These are phyloP conservation scores for Candida coleopterorum DNA, from an alignment of 805 yeast genomes.

Conservation along the genomic window DNA sequence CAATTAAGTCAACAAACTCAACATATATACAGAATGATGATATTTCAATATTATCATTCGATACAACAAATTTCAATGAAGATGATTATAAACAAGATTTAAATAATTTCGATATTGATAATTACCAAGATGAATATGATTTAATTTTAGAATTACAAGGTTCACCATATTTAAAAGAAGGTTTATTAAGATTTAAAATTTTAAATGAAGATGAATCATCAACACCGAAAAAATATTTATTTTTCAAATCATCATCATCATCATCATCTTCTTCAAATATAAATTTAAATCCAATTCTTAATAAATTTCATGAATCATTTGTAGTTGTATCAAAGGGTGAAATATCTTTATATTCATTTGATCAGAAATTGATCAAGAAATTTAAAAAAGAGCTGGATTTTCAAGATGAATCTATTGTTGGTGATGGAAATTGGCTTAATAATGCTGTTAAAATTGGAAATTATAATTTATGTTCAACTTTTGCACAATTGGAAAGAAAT, in stretches of 20 bases:
- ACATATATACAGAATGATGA: conserved; percentile 22
- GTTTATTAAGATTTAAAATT: conserved; percentile 46
- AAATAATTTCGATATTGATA: conserved; percentile 35
- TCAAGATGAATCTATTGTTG: conserved; percentile 29
- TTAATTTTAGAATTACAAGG: conserved; percentile 61
- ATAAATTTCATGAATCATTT: conserved; percentile 43
- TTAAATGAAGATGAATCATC: conserved; percentile 36
- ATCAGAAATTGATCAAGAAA: conserved; percentile 38
- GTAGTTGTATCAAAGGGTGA: conserved; percentile 70
- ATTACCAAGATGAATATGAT: conserved; percentile 49
- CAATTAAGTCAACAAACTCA: conserved; percentile 31
- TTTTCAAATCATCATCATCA: conserved; percentile 9
- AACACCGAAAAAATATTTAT: conserved; percentile 23
- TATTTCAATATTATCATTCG: conserved; percentile 32
- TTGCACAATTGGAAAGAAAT: conserved; percentile 34
- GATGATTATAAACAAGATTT: conserved; percentile 15
- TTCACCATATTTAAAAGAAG: conserved; percentile 77
- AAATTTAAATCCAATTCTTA: conserved; percentile 15
- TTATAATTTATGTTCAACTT: conserved; percentile 48
- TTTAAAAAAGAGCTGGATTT: conserved; percentile 23
- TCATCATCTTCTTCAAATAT: conserved; percentile 4
- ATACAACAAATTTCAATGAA: conserved; percentile 20
- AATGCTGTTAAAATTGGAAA: conserved; percentile 55
- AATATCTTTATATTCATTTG: conserved; percentile 52
- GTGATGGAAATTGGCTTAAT: conserved; percentile 69